These are phyloP conservation scores for Anaeromyces robustus DNA, from an alignment of 192 early-diverging fungal genomes.

Conservation along the genomic window DNA sequence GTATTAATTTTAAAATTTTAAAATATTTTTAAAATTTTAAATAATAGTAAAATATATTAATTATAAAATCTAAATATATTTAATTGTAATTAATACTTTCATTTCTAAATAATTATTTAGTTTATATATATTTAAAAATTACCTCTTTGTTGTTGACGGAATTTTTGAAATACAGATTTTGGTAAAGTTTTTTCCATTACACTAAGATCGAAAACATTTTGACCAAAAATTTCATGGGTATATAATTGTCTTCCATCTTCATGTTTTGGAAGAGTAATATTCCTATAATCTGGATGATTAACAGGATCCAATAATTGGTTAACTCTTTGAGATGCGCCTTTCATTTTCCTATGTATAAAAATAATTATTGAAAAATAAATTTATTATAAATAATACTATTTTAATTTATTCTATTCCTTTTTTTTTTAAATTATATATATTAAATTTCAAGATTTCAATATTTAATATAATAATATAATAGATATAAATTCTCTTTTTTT, in stretches of 20 bases:
- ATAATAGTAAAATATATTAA: no score
- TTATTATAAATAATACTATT: no score
- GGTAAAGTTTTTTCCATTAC: constrained; percentile 76
- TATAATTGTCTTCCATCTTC: constrained; percentile 54
- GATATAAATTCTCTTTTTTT: no score
- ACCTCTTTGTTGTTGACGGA: constrained; percentile 68
- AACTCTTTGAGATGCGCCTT: background rate
- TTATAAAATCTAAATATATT: no score
- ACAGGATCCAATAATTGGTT: background rate
- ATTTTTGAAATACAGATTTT: constrained; percentile 86
- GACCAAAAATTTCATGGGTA: constrained; percentile 80
- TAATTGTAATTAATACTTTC: no score
- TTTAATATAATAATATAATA: no score
- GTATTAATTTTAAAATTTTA: no score
- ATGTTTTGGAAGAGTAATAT: constrained; percentile 40
- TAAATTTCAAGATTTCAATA: no score
- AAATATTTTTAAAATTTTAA: no score
- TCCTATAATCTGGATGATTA: background rate
- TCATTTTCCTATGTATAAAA: background rate
- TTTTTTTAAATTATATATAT: no score
- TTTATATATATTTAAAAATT: background rate
- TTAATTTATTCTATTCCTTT: no score
- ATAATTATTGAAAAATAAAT: no score
- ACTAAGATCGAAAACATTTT: constrained; percentile 88
- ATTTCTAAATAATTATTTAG: background rate